Evolutionary conservation across 306 rosid species (phyloP), one percentile per base, ranked within the genome.

Genomic region (Dalbergia cochinchinensis): DNA sequence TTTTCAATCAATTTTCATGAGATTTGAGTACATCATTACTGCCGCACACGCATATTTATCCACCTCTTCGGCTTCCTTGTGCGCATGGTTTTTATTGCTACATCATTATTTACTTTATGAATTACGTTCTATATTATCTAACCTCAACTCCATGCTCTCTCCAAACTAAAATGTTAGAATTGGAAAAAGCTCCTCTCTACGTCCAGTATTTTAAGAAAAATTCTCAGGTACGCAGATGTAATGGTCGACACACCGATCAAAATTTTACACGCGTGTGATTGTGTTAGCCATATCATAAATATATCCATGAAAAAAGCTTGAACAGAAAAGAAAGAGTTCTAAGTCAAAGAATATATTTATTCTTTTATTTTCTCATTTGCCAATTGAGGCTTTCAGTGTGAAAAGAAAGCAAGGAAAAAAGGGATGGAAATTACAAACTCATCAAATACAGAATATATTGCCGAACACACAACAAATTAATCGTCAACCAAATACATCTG

Each of bases 401-500:
- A 84, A 60, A 76, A 22, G 60, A 61, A 76, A 42, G 62, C 53
- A 61, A 65, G 48, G 31, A 42, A 15, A 8, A 12, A 78, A 10
- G 35, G 35, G 4, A 53, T 48, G n/a, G 64, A 86, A 60, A 83
- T 74, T 71, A 41, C 68, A 76, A 83, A 78, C 76, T 14, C 37
- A 61, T 48, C 59, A 70, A 61, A 78, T 63, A 77, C 80, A 72
- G 83, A 77, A 82, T 69, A 68, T 80, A 63, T 7, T 39, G 75
- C 73, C 57, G 58, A 83, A 75, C 35, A 73, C 5, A 77, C 31
- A 22, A 75, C 86, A 87, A 71, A 61, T 61, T 3, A 74, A 63
- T 35, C 68, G 86, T 88, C 85, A 92, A 64, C 92, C 79, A 58
- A 76, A 86, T 73, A 91, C 93, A 82, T 87, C 88, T 0, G 96